Base-by-base conservation (phyloP, 805 yeast genomes). In the Torulaspora gathmanii region DNA sequence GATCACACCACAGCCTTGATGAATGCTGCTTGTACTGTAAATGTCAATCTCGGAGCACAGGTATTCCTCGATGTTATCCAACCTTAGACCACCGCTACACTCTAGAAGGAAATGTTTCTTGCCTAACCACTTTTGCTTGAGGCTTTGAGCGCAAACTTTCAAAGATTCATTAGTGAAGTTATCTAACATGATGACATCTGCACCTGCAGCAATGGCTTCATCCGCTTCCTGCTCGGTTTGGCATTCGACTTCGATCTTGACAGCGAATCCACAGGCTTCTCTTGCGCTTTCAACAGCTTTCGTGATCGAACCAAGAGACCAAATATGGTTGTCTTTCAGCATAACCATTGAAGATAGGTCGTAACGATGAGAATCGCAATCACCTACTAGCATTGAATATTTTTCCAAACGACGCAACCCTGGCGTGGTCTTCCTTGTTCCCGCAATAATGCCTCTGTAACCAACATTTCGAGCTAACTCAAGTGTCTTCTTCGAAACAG, bases 381-480 rank as follows among this genome's bases (percentile, higher is more conserved):
- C 97, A 26, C 97, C 98, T 8, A 90, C 95, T 26, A 87, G 69
- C 98, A 90, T 91, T 19, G 95, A 83, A 67, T 90, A 90, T 64
- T 90, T 90, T 62, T 90, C 98, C 46, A 91, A 68, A 34, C 82
- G 71, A 58, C 98, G 78, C 51, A 90, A 75, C 0, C 98, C 98
- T 0, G 98, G 98, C 0, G 98, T 91, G n/a, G 97, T 91, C 68
- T 90, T 90, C 61, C 98, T 78, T 1, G 98, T 90, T 5, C 97
- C 98, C 0, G 98, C 97, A 61, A 90, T 88, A 19, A 83, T 74
- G 0, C 98, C 98, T 3, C 69, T 69, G 61, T 80, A 91, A 0
- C 95, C 93, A 4, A 75, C 68, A 33, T 75, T 67, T 45, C 80
- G 75, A 1, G 96, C 96, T 46, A 78, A 64, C 5, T 67, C 59